phyloP scores from a whole-genome alignment of 352 stramenopile species.

The Phytophthora syringae region DNA sequence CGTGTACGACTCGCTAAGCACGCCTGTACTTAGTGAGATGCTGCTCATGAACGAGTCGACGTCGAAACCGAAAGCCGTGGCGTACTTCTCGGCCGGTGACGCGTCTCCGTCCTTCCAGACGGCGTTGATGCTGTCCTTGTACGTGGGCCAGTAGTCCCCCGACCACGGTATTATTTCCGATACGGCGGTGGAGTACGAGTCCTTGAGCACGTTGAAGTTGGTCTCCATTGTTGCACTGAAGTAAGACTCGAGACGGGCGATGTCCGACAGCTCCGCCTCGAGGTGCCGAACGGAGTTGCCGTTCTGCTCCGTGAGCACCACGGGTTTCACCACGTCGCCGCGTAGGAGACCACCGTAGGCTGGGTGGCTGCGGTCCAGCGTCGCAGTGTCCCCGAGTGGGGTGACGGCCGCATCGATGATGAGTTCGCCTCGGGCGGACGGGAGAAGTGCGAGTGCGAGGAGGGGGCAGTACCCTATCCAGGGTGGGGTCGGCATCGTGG shows the following conservation, averaged over 20 bases:
- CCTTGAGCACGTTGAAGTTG: constrained; percentile 40
- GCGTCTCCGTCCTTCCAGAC: constrained; percentile 28
- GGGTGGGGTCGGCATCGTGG: constrained; percentile 23
- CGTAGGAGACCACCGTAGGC: constrained; percentile 36
- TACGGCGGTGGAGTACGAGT: constrained; percentile 19
- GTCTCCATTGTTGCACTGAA: constrained; percentile 42
- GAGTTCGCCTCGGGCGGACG: constrained; percentile 9
- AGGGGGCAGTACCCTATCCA: constrained; percentile 28
- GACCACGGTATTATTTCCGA: constrained; percentile 47
- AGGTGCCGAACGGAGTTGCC: constrained; percentile 18
- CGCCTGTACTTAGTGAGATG: constrained; percentile 43
- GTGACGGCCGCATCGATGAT: constrained; percentile 45
- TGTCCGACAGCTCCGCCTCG: constrained; percentile 40
- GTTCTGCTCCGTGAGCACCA: constrained; percentile 32
- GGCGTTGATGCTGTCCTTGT: constrained; percentile 70
- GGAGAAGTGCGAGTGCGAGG: constrained; percentile 20
- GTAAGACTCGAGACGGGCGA: constrained; percentile 46
- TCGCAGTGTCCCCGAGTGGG: constrained; percentile 23
- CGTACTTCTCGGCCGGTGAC: constrained; percentile 53
- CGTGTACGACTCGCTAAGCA: constrained; percentile 38
- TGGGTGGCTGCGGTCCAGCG: constrained; percentile 45
- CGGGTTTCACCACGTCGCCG: constrained; percentile 23
- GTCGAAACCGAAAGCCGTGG: constrained; percentile 44
- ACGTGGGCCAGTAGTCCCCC: constrained; percentile 65
- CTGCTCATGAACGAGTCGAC: constrained; percentile 38